Base-by-base conservation (phyloP, 306 rosid species). In the Pyrus pyrifolia region DNA sequence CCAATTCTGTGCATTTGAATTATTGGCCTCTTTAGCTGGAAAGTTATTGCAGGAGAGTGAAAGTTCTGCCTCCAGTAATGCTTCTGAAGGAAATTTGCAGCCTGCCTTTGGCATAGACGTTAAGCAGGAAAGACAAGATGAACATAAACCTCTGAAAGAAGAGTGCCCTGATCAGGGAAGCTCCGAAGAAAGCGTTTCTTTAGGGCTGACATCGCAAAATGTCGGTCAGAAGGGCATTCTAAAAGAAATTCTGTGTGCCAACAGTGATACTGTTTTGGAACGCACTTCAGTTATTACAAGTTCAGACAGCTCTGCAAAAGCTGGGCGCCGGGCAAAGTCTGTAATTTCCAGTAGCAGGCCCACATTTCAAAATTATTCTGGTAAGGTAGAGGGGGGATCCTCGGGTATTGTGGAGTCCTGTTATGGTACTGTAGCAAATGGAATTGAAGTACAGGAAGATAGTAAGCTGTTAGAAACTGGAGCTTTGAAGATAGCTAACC, bases 21-120 rank as follows among this genome's bases (percentile, higher is more conserved):
- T 94, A 59, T 74, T 94, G 84, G 97, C 97, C 79, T 86, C 97
- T 79, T 79, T 94, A 81, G 98, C 98, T 35, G 97, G 97, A 63
- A 84, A 92, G 88, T 86, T 94, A 72, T 85, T 94, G 91, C 83
- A 73, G 85, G 97, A 94, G 91, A 79, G 89, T 52, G 96, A 88
- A 84, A 89, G 96, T 81, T 87, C 95, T 22, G 84, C 92, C 25
- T 92, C 88, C 63, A 94, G 97, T 84, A 84, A 92, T 76, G 93
- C 91, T n/a, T 88, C 93, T 11, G 89, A 81, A 84, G 93, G 89
- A 82, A 85, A 74, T 75, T 73, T 78, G 78, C 89, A 67, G 51
- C 82, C 77, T 25, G 74, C 79, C 75, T 79, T 79, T 35, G 87
- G 81, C 67, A 79, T 82, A 70, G 79, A 80, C 30, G 81, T 72